Base-by-base conservation (phyloP, 495 filamentous ascomycete genomes). In the Penicillium cinerascens region DNA sequence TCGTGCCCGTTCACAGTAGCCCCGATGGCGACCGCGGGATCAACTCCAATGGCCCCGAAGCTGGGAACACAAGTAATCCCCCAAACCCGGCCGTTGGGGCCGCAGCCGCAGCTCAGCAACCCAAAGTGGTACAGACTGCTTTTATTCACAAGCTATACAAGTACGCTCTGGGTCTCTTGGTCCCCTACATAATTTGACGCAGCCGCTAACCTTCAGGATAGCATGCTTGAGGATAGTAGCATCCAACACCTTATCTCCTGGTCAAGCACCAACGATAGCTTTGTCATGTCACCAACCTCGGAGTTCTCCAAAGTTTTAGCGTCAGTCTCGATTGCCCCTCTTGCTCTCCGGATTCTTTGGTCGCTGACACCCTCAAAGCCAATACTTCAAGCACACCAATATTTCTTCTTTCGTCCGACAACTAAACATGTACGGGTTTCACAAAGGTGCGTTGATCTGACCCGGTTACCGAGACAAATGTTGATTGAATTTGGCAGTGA, bases 111-210 rank as follows among this genome's bases (percentile, higher is more conserved):
- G 86, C 91, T 52, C 92, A 96, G 68, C 91, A 96, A 68, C 92
- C 92, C 50, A 98, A 98, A 73, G 91, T 96, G 49, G 90, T 97
- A 25, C 93, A 98, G 71, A 97, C 93, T 21, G 93, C 93, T n/a
- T 98, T 98, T 65, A 97, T 98, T 54, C 93, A 98, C 69, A 98
- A 98, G 69, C 82, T 98, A 16, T 98, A 97, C 81, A 98, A 95
- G 92, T 97, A 80, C 50, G 86, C 74, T 18, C n/a, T 43, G 23
- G 18, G 16, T 33, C n/a, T 20, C n/a, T 6, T 39, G 37, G 37
- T 17, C 37, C 18, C n/a, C 16, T 2, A 20, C 9, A 33, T 10
- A 13, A 33, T 33, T 18, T 20, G 2, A 39, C n/a, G 37, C n/a
- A 23, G 21, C 26, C 26, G 41, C 52, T 52, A 23, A 62, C 47